Evolutionary conservation across 2,329 filamentous ascomycete species (phyloP).

Genomic region (Pseudofabraea citricarpa): DNA sequence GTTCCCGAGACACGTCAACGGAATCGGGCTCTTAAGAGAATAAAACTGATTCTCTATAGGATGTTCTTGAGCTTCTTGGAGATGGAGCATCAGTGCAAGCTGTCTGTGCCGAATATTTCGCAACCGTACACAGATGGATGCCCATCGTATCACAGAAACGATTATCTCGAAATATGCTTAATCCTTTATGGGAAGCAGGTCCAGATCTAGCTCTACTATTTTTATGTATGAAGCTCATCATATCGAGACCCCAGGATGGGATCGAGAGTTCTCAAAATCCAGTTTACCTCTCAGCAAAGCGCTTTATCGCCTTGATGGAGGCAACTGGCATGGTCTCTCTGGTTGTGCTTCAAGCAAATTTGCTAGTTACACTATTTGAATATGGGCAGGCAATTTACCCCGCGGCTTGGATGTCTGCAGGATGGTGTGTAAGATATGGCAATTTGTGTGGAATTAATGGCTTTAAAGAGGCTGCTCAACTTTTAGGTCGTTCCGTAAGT

Average conservation of each 20-base stretch:
- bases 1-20: too few relatives aligned
- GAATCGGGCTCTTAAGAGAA: too few relatives aligned
- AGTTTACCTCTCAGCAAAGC: constrained; percentile 38
- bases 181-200: constrained; percentile 37
- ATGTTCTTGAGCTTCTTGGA: constrained; percentile 35
- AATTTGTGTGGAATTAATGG: constrained; percentile 40
- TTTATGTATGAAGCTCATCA: constrained; percentile 43
- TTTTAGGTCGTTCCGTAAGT: constrained; percentile 33
- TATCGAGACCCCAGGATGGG: constrained; percentile 30
- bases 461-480: constrained; percentile 27
- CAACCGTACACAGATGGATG: constrained; percentile 40
- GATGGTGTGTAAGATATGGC: constrained; percentile 38
- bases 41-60: too few relatives aligned
- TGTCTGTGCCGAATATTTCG: constrained; percentile 37
- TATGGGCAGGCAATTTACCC: constrained; percentile 45
- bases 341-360: constrained; percentile 38
- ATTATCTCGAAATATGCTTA: constrained; percentile 32
- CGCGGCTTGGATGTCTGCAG: constrained; percentile 43
- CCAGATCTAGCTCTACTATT: constrained; percentile 42
- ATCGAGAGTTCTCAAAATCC: constrained; percentile 30
- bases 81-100: constrained; percentile 32
- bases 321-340: constrained; percentile 36
- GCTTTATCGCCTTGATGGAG: constrained; percentile 36
- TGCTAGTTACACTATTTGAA: constrained; percentile 43
- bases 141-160: constrained; percentile 43